These are phyloP conservation scores for Ochetophila trinervis DNA, from an alignment of 306 rosid species.

Conservation along the genomic window DNA sequence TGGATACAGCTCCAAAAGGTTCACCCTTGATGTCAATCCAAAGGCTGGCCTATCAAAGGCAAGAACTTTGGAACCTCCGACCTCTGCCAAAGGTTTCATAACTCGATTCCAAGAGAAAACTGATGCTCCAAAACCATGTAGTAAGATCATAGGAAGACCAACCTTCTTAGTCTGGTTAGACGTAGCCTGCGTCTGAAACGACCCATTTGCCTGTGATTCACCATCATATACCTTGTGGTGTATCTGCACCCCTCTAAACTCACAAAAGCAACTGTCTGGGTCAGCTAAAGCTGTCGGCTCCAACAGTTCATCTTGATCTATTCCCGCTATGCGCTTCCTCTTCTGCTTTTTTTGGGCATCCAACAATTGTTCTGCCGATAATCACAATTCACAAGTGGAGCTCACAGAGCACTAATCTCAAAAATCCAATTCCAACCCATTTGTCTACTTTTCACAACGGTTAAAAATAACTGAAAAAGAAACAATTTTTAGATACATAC, in stretches of 20 bases:
- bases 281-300: slow-evolving; percentile 79
- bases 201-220: slow-evolving; percentile 37
- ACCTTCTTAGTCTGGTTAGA: slow-evolving; percentile 37
- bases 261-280: slow-evolving; percentile 77
- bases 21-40: slow-evolving; percentile 80
- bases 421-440: slow-evolving; percentile 4
- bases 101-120: slow-evolving; percentile 80
- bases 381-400: slow-evolving; percentile 15
- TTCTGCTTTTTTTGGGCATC: slow-evolving; percentile 47
- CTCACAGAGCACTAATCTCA: slow-evolving; percentile 13
- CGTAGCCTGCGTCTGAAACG: slow-evolving; percentile 28
- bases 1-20: slow-evolving; percentile 22
- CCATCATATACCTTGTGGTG: slow-evolving; percentile 75
- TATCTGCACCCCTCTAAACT: slow-evolving; percentile 69
- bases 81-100: slow-evolving; percentile 74
- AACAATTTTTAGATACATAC: slow-evolving; percentile 24
- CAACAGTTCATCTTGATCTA: slow-evolving; percentile 73
- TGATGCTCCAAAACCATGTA: slow-evolving; percentile 94
- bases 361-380: slow-evolving; percentile 55
- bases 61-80: slow-evolving; percentile 65
- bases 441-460: not conserved
- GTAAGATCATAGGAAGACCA: slow-evolving; percentile 66
- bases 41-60: slow-evolving; percentile 99
- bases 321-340: slow-evolving; percentile 62
- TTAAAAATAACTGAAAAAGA: not conserved